Percentiles rank a stretch among this genome's conserved stretches.
Conservation (phyloP, 345 rosid genomes). For the Laguncularia racemosa region DNA sequence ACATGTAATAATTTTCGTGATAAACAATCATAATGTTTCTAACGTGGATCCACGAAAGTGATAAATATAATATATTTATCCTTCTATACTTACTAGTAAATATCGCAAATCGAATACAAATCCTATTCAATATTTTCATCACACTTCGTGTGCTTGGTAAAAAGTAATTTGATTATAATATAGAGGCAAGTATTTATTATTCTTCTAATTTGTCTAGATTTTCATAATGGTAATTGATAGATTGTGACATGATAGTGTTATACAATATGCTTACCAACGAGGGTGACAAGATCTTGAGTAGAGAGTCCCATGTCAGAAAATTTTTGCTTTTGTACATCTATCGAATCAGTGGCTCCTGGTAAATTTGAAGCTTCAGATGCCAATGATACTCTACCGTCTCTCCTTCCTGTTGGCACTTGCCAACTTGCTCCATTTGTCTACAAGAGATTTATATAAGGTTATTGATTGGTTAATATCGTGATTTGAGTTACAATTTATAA, state of each 20-base stretch:
- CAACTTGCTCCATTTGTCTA: constrained; percentile 16
- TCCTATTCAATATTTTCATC: too few species aligned
- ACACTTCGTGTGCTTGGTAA: too few species aligned
- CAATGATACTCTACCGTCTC: constrained; percentile 28
- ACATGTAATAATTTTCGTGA: too few species aligned
- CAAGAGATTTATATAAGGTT: background rate
- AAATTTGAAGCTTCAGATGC: constrained; percentile 18
- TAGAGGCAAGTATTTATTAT: too few species aligned
- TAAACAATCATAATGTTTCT: too few species aligned
- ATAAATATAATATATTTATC: too few species aligned
- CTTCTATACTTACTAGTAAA: too few species aligned
- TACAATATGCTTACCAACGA: constrained; percentile 19
- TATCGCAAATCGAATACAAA: too few species aligned
- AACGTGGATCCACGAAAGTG: too few species aligned
- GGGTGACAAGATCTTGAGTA: constrained; percentile 32
- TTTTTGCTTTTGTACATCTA: constrained; percentile 19
- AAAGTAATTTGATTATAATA: too few species aligned
- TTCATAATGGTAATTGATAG: background rate
- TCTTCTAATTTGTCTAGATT: background rate
- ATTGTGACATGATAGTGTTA: background rate
- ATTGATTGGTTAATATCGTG: too few species aligned
- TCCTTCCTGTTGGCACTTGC: constrained; percentile 30
- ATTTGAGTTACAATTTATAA: too few species aligned
- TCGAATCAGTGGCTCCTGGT: constrained; percentile 20
- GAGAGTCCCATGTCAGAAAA: constrained; percentile 18